These are phyloP conservation scores for Capronia coronata DNA, from an alignment of 2,329 filamentous ascomycete genomes.

Conservation along the genomic window DNA sequence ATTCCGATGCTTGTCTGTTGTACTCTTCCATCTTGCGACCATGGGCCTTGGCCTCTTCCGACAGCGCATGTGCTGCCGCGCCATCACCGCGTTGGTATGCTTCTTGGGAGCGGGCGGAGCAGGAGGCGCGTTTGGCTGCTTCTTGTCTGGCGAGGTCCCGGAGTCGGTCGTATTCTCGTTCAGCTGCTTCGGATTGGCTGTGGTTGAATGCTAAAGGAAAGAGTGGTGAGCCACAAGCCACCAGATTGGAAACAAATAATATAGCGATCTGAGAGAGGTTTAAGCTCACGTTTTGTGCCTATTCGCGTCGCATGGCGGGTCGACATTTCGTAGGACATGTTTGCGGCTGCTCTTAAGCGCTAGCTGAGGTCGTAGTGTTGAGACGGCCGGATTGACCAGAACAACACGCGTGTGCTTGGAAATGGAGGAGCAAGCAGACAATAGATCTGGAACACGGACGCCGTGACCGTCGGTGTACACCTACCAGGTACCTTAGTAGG, in stretches of 20 bases:
- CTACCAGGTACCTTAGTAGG: too few species aligned
- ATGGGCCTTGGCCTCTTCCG: conserved; percentile 77
- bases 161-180: conserved; percentile 87
- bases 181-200: conserved; percentile 55
- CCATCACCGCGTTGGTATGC: conserved; percentile 82
- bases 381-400: conserved; percentile 28
- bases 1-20: conserved; percentile 86
- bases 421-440: too few species aligned
- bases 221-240: not conserved
- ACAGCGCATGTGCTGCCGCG: conserved; percentile 72
- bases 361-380: conserved; percentile 34
- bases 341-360: not conserved
- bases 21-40: conserved; percentile 77
- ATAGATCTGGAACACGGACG: too few species aligned
- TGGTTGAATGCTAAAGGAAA: conserved; percentile 63
- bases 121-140: conserved; percentile 68
- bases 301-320: conserved; percentile 34
- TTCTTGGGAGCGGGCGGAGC: conserved; percentile 70
- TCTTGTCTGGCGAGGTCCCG: conserved; percentile 76
- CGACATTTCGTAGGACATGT: conserved; percentile 39
- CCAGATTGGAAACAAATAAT: too few species aligned
- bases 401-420: conserved; percentile 8
- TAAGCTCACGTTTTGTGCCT: conserved; percentile 25
- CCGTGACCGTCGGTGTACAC: too few species aligned
- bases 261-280: too few species aligned